These are phyloP conservation scores for Fusarium chlamydosporum DNA, from an alignment of 2,329 filamentous ascomycete genomes.

Conservation along the genomic window DNA sequence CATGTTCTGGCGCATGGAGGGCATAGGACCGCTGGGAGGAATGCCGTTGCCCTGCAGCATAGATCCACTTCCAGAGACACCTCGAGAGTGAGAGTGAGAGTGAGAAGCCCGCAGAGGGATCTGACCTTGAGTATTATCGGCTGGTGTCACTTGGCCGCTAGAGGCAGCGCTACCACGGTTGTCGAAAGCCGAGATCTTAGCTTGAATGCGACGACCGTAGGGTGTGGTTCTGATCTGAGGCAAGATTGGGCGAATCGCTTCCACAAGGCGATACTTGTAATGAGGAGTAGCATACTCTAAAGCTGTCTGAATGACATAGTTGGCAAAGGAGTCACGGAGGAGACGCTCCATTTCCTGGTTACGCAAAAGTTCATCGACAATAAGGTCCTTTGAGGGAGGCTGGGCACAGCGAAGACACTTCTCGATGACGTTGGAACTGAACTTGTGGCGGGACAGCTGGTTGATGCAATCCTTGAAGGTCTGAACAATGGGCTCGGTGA, in stretches of 20 bases:
- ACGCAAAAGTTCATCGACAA: slow-evolving; percentile 85
- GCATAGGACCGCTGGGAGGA: slow-evolving; percentile 44
- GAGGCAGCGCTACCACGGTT: slow-evolving; percentile 59
- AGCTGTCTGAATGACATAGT: slow-evolving; percentile 98
- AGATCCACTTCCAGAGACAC: slow-evolving; percentile 58
- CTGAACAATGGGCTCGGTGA: slow-evolving; percentile 89
- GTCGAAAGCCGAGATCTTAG: slow-evolving; percentile 81
- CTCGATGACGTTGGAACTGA: slow-evolving; percentile 99
- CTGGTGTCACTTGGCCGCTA: slow-evolving; percentile 66
- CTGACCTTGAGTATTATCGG: slow-evolving; percentile 69
- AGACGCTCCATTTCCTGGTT: slow-evolving; percentile 87
- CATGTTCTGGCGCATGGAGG: slow-evolving; percentile 53
- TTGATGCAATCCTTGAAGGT: slow-evolving; percentile 82
- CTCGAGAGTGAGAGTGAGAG: slow-evolving; percentile 56
- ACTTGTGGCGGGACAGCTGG: slow-evolving; percentile 91
- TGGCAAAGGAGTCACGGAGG: slow-evolving; percentile 92
- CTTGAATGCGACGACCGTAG: slow-evolving; percentile 92
- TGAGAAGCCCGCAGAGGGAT: slow-evolving; percentile 63
- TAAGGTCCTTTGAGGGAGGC: slow-evolving; percentile 78
- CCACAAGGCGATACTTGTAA: slow-evolving; percentile 81
- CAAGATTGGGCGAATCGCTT: slow-evolving; percentile 86
- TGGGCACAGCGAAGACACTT: slow-evolving; percentile 92
- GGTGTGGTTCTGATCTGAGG: slow-evolving; percentile 90
- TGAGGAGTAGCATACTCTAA: slow-evolving; percentile 84
- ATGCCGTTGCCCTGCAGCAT: slow-evolving; percentile 54